Conservation (phyloP, 2,329 filamentous ascomycete genomes). For the Penicillium sp. region DNA sequence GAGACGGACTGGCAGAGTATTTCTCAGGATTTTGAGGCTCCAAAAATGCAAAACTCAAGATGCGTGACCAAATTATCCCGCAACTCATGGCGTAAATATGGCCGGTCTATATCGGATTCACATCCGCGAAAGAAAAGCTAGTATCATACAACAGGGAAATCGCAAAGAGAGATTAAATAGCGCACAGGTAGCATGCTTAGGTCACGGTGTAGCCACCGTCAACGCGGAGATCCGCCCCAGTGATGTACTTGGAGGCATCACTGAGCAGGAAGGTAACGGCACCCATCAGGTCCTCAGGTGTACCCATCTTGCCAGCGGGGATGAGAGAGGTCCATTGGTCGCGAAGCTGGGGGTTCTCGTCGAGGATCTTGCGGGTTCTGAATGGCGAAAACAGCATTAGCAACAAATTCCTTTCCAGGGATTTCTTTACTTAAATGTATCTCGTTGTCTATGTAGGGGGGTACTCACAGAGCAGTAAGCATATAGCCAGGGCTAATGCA, state of each 20-base stretch:
- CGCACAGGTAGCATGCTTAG: conserved; percentile 41
- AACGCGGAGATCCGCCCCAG: conserved; percentile 73
- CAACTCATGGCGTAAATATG: neutral
- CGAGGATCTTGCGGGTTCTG: conserved; percentile 89
- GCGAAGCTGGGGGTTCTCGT: conserved; percentile 87
- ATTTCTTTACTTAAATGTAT: neutral
- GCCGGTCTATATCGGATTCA: neutral
- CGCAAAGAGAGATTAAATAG: neutral
- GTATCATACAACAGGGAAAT: conserved; percentile 8
- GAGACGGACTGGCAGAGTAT: neutral
- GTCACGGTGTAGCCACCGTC: conserved; percentile 89
- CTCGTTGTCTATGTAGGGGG: no score
- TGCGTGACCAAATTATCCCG: neutral
- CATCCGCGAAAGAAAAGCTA: neutral
- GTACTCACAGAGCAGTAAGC: conserved; percentile 82
- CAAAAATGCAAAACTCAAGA: neutral
- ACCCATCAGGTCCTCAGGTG: conserved; percentile 88
- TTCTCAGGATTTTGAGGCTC: neutral
- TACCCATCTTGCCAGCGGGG: conserved; percentile 89
- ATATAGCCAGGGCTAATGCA: conserved; percentile 96
- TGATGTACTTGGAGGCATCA: conserved; percentile 73
- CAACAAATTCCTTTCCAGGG: neutral
- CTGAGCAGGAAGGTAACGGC: conserved; percentile 83
- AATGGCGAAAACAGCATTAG: conserved; percentile 3
- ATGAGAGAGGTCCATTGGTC: conserved; percentile 90